Evolutionary conservation across 345 rosid genomes (phyloP), one percentile per base, ranked within the genome.

Genomic region (Cochlearia excelsa): DNA sequence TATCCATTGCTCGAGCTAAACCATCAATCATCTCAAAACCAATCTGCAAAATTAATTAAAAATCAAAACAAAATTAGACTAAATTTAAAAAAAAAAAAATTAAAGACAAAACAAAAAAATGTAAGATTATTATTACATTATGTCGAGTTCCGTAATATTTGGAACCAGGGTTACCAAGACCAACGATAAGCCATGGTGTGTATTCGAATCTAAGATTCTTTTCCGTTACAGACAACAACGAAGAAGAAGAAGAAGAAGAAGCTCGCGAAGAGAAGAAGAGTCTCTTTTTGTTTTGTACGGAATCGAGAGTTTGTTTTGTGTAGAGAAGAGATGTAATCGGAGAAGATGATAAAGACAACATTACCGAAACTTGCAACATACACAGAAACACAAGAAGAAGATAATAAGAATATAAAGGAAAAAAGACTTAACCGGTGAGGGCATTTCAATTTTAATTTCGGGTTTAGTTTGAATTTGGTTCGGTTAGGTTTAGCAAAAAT

Each of bases 101-200:
- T 16, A 16, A 39, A 47, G 43, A 43, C 51, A 46, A 28, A 51
- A 0, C 6, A 57, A 49, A 35, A 7, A 9, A 9, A 30, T 30
- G 35, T 1, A 9, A 57, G 41, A 31, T 7, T 9, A 70, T 30
- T 29, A 5, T 69, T n/a, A 90, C 97, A 59, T 87, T 90, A 62
- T 90, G 97, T 34, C 97, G 90, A 39, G 95, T 90, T 74, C 84
- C 80, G 37, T 77, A 65, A 67, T 83, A 90, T 68, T 73, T 83
- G 39, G 81, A 75, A 44, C 95, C 95, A 35, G 97, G 97, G 57
- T 90, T 87, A n/a, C 97, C 97, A 30, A 90, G 90, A 8, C 97
- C 97, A 35, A 85, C 90, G 51, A 90, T 81, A 41, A 90, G 83
- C 97, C 97, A 91, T 8, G 90, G 74, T 35, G 74, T 57, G 65